A percentile compares a stretch with the other conserved stretches of the same genome.
These are phyloP conservation scores for Patellaria atrata DNA, from an alignment of 495 filamentous ascomycete genomes.

Conservation along the genomic window DNA sequence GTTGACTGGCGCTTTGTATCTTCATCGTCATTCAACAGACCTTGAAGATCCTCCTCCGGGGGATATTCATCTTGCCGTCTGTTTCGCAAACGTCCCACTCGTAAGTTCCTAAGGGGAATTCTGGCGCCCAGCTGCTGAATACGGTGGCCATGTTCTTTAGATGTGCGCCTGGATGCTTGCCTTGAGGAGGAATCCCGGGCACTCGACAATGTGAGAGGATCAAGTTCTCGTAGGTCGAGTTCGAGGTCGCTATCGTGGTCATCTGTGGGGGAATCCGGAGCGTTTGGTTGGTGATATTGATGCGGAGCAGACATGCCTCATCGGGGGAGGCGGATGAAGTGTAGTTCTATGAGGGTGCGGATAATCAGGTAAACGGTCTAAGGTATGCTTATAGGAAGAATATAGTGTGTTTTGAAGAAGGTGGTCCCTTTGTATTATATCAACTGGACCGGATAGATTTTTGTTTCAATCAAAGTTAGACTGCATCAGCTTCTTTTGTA, in stretches of 20 bases:
- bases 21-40: slow-evolving; percentile 22
- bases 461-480: too few relatives aligned
- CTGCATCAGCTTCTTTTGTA: too few relatives aligned
- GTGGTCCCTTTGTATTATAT: background rate
- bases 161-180: slow-evolving; percentile 9
- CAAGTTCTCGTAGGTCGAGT: slow-evolving; percentile 26
- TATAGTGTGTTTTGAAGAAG: too few relatives aligned
- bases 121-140: slow-evolving; percentile 20
- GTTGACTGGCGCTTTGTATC: slow-evolving; percentile 17
- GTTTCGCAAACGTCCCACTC: slow-evolving; percentile 20
- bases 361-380: too few relatives aligned
- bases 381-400: too few relatives aligned
- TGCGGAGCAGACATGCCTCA: slow-evolving; percentile 26
- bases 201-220: slow-evolving; percentile 20
- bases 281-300: slow-evolving; percentile 23
- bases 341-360: too few relatives aligned
- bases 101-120: slow-evolving; percentile 28
- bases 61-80: slow-evolving; percentile 5
- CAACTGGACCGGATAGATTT: too few relatives aligned
- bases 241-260: slow-evolving; percentile 29
- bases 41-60: slow-evolving; percentile 21
- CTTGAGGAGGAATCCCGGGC: slow-evolving; percentile 1
- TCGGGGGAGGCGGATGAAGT: slow-evolving; percentile 3
- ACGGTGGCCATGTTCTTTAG: slow-evolving; percentile 11
- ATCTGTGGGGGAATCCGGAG: slow-evolving; percentile 19